Evolutionary conservation across 192 early-diverging fungal genomes (phyloP), one percentile per base, ranked within the genome.

Genomic region (Spizellomyces sp.): DNA sequence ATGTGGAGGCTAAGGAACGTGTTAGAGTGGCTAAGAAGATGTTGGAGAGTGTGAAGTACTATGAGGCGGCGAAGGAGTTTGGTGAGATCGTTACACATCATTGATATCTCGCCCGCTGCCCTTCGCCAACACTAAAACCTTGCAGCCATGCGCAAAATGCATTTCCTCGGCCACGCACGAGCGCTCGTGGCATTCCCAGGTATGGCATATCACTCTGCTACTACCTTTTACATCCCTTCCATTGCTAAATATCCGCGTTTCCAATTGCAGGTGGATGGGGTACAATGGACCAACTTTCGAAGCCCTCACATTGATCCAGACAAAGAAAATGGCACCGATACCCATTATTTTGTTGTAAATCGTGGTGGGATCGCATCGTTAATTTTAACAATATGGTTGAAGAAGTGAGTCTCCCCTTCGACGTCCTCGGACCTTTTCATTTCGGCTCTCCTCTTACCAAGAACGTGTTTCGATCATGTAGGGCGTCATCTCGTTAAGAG

Each of bases 221-320:
- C n/a, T n/a, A n/a, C n/a, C n/a, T n/a, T n/a, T n/a, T n/a, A n/a
- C n/a, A n/a, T n/a, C n/a, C n/a, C n/a, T n/a, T n/a, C n/a, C n/a
- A n/a, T n/a, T n/a, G n/a, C n/a, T n/a, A n/a, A n/a, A n/a, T n/a
- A n/a, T n/a, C n/a, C n/a, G n/a, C n/a, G 9, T 52, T 52, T 52
- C n/a, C 14, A 9, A 60, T 12, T 27, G 58, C 8, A n/a, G 77
- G 75, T 41, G 77, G 77, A 22, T 75, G 66, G 69, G 77, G 77
- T 4, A 78, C 77, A 10, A 47, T 78, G 67, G 77, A 79, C 66
- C 73, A 79, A 60, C 69, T 79, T 79, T 79, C 66, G 77, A 79
- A 59, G 74, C 73, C 2, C 45, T 79, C 15, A 79, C 77, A 43
- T 59, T 79, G 36, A 71, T 79, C 22, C 77, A 79, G 64, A 79